Evolutionary conservation across 192 early-diverging fungal genomes (phyloP), one percentile per base, ranked within the genome.

Genomic region (Rhizophagus clarus): DNA sequence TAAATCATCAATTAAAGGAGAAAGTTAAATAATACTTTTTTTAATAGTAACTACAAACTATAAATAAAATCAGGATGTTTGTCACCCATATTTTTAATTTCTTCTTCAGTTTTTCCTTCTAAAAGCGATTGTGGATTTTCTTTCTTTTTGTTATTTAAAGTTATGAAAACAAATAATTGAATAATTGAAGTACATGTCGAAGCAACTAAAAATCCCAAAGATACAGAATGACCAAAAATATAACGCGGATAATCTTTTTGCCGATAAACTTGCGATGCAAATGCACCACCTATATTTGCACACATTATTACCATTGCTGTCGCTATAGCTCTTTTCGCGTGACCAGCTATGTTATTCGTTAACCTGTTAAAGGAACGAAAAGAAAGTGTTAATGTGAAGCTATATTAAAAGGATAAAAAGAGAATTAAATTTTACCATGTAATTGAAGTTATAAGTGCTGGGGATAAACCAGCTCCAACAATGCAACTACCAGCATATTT

Each of bases 281-380:
- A 88, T 22, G 89, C 88, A 47, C 92, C 94, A 83, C 92, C 91
- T 77, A 92, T 85, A 81, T 95, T 93, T 45, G 91, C 93, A 76
- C 91, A 87, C 2, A 87, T 88, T 73, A 92, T 90, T 60, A 92
- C 85, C 70, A 91, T 85, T 68, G 92, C 93, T 11, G 88, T 85
- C 14, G 91, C 90, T 76, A 91, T 83, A n/a, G 88, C 92, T 26
- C 91, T 85, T 84, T 95, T 95, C 14, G 89, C 93, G 67, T 93
- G 88, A 7, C 92, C 93, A 56, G 91, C 91, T 64, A 85, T 81
- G 74, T 91, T 93, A 84, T 86, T 93, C 34, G 91, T 91, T 90
- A 24, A 89, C 82, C 17, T 92, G 85, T 61, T 28, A 80, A 76
- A 49, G 61, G 64, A 49, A 87, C 71, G 34, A 80, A 0, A 72